Evolutionary conservation across 306 rosid genomes (phyloP), one percentile per base, ranked within the genome.

Genomic region (Prunus fruticosa): DNA sequence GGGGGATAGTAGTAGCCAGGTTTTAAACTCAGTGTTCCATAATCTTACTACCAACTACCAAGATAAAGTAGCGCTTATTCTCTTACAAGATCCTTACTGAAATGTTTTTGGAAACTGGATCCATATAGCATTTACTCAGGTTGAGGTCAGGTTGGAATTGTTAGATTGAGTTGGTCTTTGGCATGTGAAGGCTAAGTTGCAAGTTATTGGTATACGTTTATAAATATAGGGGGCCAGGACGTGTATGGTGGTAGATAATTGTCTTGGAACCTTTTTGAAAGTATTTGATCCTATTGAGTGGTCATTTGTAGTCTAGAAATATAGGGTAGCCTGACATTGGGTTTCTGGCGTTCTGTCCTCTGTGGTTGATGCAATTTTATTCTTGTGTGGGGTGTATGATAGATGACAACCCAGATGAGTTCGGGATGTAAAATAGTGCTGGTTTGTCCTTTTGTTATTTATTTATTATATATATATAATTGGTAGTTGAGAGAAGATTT

Each of bases 61-160:
- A n/a, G 41, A 75, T 18, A 64, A 60, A 57, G 25, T 62, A 49
- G 76, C 47, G 47, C 53, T 75, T 78, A 10, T 64, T n/a, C 64
- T 78, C 41, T 63, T 66, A 52, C 28, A 12, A 12, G 52, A 19
- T 58, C 20, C 63, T 72, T 46, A 20, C 50, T 12, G 0, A 64
- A 28, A 11, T 6, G 51, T 65, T 65, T 65, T 27, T 50, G 47
- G 78, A 25, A 72, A 30, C 15, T 38, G 27, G 13, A 64, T 32
- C 32, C 22, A 6, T 50, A 19, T 75, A 75, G 45, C 34, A 41
- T n/a, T 76, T 43, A 10, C 6, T 12, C 38, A 18, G 23, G 60
- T 27, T 30, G 34, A 38, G 22, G 20, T 28, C 16, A 23, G 22
- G 23, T 52, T 52, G 8, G n/a, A 52, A 52, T 18, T 52, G 58